Base-by-base conservation (phyloP, 1,139 yeast genomes). In the Candida sp. region DNA sequence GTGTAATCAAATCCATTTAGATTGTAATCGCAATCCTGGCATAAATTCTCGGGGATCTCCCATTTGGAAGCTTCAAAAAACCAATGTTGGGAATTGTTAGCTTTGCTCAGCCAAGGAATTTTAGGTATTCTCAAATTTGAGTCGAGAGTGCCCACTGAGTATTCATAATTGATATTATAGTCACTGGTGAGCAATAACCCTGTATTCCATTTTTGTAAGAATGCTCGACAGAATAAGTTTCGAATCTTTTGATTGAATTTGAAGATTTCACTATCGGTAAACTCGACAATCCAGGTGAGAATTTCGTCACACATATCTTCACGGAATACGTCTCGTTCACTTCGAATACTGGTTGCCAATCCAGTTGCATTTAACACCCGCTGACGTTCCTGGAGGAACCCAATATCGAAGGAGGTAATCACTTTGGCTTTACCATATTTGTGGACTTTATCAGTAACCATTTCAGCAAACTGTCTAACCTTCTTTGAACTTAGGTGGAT, bases 221-320 rank as follows among this genome's bases (percentile, higher is more conserved):
- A 73, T 1, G 86, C 83, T 44, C 67, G 66, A 44, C 89, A 79
- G 15, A 87, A 69, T 1, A 78, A 56, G 41, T 80, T 74, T 44
- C 85, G 72, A 1, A 79, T 63, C 1, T 69, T 54, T 36, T 66
- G 63, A 49, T 77, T 77, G 38, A 76, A 73, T 21, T 79, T 79
- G 47, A 75, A 74, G 22, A 86, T 55, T 37, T 79, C 77, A 30
- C 85, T 75, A 44, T 72, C 75, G 0, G 86, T 70, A 38, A 89
- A 61, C 38, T 81, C 86, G 33, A 68, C 64, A 3, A 88, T 58
- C 91, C 95, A 87, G 21, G 61, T 56, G 7, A 87, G 58, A 21
- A 88, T 79, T 47, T 84, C 89, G 43, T 79, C 83, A 50, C 87
- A 83, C 89, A 87, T 82, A 45, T 87, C 93, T 58, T 89, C 96